Conservation (phyloP, 176 grass and related monocot species). For the Avena atlantica region DNA sequence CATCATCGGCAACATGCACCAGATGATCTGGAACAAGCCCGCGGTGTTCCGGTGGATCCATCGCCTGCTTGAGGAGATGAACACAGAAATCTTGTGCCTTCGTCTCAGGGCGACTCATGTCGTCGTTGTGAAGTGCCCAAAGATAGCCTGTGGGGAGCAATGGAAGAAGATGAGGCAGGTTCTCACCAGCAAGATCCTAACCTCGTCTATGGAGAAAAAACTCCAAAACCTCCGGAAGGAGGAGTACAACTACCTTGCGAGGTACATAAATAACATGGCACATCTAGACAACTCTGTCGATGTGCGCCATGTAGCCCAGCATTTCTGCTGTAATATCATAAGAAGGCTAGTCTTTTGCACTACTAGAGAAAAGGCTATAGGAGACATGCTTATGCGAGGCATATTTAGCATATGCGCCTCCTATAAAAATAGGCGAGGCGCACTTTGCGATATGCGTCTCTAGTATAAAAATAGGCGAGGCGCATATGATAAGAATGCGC, state of each 20-base stretch:
- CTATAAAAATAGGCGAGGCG: no score
- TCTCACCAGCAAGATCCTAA: conserved; percentile 15
- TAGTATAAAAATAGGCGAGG: no score
- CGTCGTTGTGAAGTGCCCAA: not conserved
- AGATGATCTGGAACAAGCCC: conserved; percentile 15
- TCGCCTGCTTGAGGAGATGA: not conserved
- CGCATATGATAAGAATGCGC: no score
- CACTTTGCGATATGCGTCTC: no score
- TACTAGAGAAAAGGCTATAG: no score
- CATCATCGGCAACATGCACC: conserved; percentile 1
- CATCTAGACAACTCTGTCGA: not conserved
- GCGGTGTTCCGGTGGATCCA: conserved; percentile 11
- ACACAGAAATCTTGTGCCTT: conserved; percentile 8
- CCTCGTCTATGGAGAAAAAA: not conserved
- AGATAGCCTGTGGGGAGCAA: not conserved
- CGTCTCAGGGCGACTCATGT: not conserved
- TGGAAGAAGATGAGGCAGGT: conserved; percentile 52
- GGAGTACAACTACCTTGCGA: conserved; percentile 41
- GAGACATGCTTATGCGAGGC: no score
- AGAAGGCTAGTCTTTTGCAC: conserved; percentile 48
- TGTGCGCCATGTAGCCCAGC: not conserved
- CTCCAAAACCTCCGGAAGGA: not conserved
- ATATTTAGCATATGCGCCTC: no score
- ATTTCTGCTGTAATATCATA: conserved; percentile 54
- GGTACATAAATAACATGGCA: not conserved